Evolutionary conservation across 768 basidiomycete genomes (phyloP).

Genomic region (Phylloporus scabripes): DNA sequence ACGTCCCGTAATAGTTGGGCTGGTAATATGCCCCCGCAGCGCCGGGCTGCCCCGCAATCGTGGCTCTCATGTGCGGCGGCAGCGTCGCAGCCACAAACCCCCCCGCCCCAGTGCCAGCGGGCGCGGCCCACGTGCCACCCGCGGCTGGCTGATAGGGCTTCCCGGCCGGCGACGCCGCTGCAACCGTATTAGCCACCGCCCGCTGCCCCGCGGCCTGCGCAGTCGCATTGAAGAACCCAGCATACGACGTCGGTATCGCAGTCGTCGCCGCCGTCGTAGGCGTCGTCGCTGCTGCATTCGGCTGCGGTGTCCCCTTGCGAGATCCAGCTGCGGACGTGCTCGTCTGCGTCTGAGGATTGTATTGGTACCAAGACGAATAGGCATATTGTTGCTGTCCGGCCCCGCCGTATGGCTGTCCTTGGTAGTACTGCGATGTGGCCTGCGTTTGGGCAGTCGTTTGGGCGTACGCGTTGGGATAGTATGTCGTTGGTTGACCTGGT

Average conservation of each 20-base stretch:
- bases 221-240: constrained; percentile 35
- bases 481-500: constrained; percentile 31
- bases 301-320: constrained; percentile 43
- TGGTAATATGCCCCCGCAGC: constrained; percentile 23
- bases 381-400: constrained; percentile 38
- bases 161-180: constrained; percentile 22
- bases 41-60: constrained; percentile 21
- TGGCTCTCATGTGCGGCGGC: constrained; percentile 38
- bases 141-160: constrained; percentile 31
- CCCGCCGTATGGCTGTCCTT: constrained; percentile 32
- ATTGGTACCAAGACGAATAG: constrained; percentile 42
- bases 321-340: constrained; percentile 25
- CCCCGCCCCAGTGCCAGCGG: constrained; percentile 19
- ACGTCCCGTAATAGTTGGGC: constrained; percentile 30
- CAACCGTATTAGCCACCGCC: constrained; percentile 53
- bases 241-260: constrained; percentile 35
- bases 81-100: constrained; percentile 34
- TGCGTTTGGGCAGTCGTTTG: constrained; percentile 25
- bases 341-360: constrained; percentile 31
- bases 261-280: constrained; percentile 23
- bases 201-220: constrained; percentile 36
- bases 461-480: constrained; percentile 28
- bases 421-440: constrained; percentile 31
- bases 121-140: constrained; percentile 22
- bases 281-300: constrained; percentile 22